A percentile compares a stretch with the other conserved stretches of the same genome.
phyloP scores from a whole-genome alignment of 2,329 filamentous ascomycete species.

The Aspergillus sp. region DNA sequence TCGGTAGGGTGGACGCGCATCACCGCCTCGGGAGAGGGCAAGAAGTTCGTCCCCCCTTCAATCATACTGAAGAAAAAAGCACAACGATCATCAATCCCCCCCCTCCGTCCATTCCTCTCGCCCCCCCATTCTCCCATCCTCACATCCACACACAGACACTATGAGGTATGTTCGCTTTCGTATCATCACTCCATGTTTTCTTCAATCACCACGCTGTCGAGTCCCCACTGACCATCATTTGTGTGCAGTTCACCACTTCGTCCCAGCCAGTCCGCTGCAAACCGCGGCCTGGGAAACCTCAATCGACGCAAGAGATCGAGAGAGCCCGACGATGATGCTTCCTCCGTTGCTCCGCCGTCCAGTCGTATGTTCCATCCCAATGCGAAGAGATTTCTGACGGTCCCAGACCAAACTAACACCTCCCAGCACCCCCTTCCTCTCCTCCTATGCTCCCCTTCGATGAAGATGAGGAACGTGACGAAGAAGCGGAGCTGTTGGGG shows the following conservation, averaged over 20 bases:
- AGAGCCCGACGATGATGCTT: conserved; percentile 63
- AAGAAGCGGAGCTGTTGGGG: conserved; percentile 58
- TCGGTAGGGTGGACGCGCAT: conserved; percentile 7
- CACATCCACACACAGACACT: conserved; percentile 19
- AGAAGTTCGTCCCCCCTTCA: conserved; percentile 12
- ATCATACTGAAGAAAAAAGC: conserved; percentile 14
- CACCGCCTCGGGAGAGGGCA: conserved; percentile 1
- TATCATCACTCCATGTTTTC: background rate
- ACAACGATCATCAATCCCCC: background rate
- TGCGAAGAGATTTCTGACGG: background rate
- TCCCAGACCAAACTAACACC: conserved; percentile 13
- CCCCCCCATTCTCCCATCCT: conserved; percentile 6
- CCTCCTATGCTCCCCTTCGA: conserved; percentile 57
- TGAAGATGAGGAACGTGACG: conserved; percentile 46
- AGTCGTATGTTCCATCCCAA: conserved; percentile 53
- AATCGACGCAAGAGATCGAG: conserved; percentile 62
- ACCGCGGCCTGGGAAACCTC: conserved; percentile 62
- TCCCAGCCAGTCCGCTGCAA: conserved; percentile 77
- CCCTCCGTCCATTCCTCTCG: conserved; percentile 4
- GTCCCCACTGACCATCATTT: background rate
- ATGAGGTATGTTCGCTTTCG: conserved; percentile 26
- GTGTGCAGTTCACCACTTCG: conserved; percentile 73
- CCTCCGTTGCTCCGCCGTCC: conserved; percentile 60
- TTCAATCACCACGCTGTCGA: background rate
- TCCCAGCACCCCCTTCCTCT: conserved; percentile 54